Evolutionary conservation across 1,139 yeast species (phyloP), one percentile per base, ranked within the genome.

Genomic region (Candida sanyaensis): DNA sequence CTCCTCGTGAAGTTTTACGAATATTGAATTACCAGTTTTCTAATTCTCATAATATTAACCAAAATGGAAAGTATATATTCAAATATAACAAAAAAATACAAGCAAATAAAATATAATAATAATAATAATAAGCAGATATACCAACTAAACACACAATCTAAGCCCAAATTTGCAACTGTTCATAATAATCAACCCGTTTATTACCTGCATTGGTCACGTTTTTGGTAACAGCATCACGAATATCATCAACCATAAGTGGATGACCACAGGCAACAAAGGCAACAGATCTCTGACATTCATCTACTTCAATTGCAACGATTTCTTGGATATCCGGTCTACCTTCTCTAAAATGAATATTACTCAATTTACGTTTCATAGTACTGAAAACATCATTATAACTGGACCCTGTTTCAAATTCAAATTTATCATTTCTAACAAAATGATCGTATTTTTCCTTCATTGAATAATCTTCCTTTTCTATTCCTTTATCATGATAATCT

Each of bases 181-280:
- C 83, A 52, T 60, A 77, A 51, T 73, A 69, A 48, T 78, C 83
- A 11, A 78, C 63, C 44, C 76, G 61, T 45, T 63, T 65, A 4
- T 57, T 58, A 2, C 60, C 55, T 2, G 61, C 49, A 26, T 60
- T 55, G 38, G 64, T 64, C 11, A 68, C 47, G 40, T 63, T 53
- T 8, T 59, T 48, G n/a, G 69, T 69, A 10, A 72, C 70, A 12
- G 60, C 47, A 37, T 65, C 57, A 47, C 85, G 65, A 37, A 79
- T 51, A 29, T 70, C 72, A 55, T 80, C 85, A 47, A 78, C 81
- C 77, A 80, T 71, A 6, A 58, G 47, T 13, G 81, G 78, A 45
- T 80, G 81, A 2, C 84, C 84, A 65, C 86, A 80, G 5, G 77
- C 63, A 4, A 75, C 64, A 44, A 79, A 70, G 0, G 77, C 77